These are phyloP conservation scores for Ogataea siamensis DNA, from an alignment of 805 yeast genomes.

Conservation along the genomic window DNA sequence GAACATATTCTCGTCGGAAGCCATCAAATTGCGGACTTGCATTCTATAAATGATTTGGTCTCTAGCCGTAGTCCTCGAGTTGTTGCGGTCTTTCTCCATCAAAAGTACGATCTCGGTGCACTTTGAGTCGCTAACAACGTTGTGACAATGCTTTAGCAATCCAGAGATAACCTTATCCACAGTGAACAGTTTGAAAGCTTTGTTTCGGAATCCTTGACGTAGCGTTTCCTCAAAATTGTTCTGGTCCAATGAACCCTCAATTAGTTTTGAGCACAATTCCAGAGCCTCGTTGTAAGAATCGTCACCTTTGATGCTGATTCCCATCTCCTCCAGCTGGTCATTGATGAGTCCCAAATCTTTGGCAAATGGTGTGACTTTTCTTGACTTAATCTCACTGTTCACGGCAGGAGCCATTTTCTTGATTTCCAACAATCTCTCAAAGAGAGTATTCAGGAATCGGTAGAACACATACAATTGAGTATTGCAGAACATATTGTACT, in stretches of 20 bases:
- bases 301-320: conserved; percentile 65
- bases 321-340: conserved; percentile 77
- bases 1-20: conserved; percentile 87
- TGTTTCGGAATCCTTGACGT: conserved; percentile 92
- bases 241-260: conserved; percentile 89
- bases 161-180: conserved; percentile 89
- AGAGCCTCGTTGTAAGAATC: conserved; percentile 80
- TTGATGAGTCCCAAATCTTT: conserved; percentile 79
- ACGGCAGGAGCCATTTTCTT: conserved; percentile 70
- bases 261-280: conserved; percentile 65
- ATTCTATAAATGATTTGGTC: conserved; percentile 89
- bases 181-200: conserved; percentile 89
- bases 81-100: conserved; percentile 77
- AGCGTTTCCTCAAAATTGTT: conserved; percentile 93
- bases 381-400: conserved; percentile 62
- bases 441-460: conserved; percentile 79
- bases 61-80: conserved; percentile 65
- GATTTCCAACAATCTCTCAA: conserved; percentile 75
- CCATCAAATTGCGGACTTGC: conserved; percentile 78
- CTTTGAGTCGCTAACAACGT: conserved; percentile 73
- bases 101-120: conserved; percentile 77
- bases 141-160: conserved; percentile 81
- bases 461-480: conserved; percentile 85
- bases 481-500: conserved; percentile 80
- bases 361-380: conserved; percentile 74